Base-by-base conservation (phyloP, 306 rosid genomes). In the Gynostemma pentaphyllum region DNA sequence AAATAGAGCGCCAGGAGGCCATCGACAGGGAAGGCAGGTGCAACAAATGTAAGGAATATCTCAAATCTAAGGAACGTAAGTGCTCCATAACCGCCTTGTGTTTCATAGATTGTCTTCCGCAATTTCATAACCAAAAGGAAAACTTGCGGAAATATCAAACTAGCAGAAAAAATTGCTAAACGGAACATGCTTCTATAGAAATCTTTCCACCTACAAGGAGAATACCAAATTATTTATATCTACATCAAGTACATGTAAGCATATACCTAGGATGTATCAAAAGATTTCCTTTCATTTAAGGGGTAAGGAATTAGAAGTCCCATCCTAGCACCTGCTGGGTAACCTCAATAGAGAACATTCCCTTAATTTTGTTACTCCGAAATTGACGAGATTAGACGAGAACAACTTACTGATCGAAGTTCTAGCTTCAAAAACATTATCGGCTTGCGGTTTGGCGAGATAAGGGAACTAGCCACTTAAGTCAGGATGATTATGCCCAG, bases 31-130 rank as follows among this genome's bases (percentile, higher is more conserved):
- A 63, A 74, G 98, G 90, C 7, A 88, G n/a, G 80, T 61, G 96
- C 85, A 54, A 91, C 79, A 79, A 83, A 68, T 77, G 84, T 41
- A 42, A 88, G 86, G 64, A 88, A 85, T 70, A 88, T 82, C 82
- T 91, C 96, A 70, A 85, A 80, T 85, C 96, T 83, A 57, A 92
- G 90, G 54, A 91, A 83, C 52, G 78, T 68, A 70, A 91, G 88
- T 32, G 92, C 96, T 68, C 95, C 96, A 76, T 83, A 81, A 21
- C 62, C 71, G 50, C 62, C 71, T 68, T 18, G 76, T 50, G 70
- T 83, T 64, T 84, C 84, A 37, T 79, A 77, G 46, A 42, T 81
- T 74, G 71, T 90, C 80, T 80, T 83, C 75, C 81, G 77, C 41
- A 76, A 68, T 81, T 82, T 91, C 54, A 88, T 79, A 62, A 82